Evolutionary conservation across 192 early-diverging fungal species (phyloP), one percentile per base, ranked within the genome.

Genomic region (Cetraspora pellucida): DNA sequence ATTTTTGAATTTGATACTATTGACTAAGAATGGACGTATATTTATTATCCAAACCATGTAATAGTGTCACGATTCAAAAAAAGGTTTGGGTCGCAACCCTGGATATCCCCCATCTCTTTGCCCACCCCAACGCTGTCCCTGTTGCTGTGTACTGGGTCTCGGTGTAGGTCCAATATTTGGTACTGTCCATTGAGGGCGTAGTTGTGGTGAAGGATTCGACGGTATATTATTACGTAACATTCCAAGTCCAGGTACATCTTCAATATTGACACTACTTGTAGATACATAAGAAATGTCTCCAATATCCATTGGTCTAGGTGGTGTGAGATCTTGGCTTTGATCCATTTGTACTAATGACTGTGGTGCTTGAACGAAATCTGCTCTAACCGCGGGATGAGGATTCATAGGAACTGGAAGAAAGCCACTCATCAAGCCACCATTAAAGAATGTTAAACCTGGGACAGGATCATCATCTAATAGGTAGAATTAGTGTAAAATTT

Each of bases 161-260:
- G 31, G 31, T 37, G 31, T 37, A 37, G 31, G 31, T 37, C 31
- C 31, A 37, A 5, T 37, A 37, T 37, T 37, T 5, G 1, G 31
- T 37, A 37, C 37, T 1, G 37, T 1, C n/a, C n/a, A n/a, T n/a
- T n/a, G n/a, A n/a, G n/a, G 37, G 37, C 37, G 37, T n/a, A n/a
- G 0, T 37, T 37, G 37, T 37, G 37, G 37, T 7, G 37, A 0
- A 7, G 37, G 7, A 59, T 25, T 59, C 21, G 25, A n/a, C n/a
- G n/a, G n/a, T 23, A 21, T 10, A 25, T 59, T 27, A 54, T 13
- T 54, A 14, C 19, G 50, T 54, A 54, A 54, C 14, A 25, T 17
- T 66, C 64, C 64, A 43, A 66, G 43, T 37, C 64, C 64, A 17
- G 64, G 64, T 66, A 66, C 27, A 30, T 66, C 64, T 23, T 61